phyloP scores from a whole-genome alignment of 164 flowering plant species.

The grape (Vitis vinifera) region DNA sequence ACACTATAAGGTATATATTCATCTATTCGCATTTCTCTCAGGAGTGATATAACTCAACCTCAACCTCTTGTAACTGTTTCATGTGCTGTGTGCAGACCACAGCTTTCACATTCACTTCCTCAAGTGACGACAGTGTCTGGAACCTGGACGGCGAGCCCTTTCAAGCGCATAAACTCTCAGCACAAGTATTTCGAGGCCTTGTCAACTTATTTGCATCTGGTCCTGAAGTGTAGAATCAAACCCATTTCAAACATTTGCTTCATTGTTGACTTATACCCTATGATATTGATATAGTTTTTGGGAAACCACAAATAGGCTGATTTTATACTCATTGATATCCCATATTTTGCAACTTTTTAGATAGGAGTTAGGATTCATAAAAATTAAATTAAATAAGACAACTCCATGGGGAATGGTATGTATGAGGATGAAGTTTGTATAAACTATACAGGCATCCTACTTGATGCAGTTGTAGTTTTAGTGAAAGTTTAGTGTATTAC shows the following conservation, averaged over 20 bases:
- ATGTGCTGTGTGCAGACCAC: conserved; percentile 50
- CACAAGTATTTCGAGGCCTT: conserved; percentile 88
- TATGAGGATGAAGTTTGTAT: no score
- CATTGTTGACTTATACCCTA: no score
- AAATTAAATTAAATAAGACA: no score
- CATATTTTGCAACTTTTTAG: no score
- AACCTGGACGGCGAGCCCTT: conserved; percentile 94
- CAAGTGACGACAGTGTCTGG: conserved; percentile 78
- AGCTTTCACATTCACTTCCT: conserved; percentile 82
- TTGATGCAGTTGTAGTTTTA: no score
- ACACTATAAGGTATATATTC: conserved; percentile 70
- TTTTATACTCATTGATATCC: no score
- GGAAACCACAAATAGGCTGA: no score
- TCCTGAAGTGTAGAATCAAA: conserved; percentile 48
- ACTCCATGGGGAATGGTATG: no score
- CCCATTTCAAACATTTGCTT: not conserved
- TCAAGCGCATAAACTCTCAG: conserved; percentile 87
- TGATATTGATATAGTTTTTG: no score
- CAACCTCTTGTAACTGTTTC: not conserved
- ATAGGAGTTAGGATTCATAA: no score
- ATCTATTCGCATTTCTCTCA: not conserved
- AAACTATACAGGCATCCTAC: no score
- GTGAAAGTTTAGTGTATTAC: no score
- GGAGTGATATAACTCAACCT: not conserved
- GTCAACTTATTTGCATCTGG: conserved; percentile 83